phyloP scores from a whole-genome alignment of 1,284 basidiomycete species.

The Earliella scabrosa region DNA sequence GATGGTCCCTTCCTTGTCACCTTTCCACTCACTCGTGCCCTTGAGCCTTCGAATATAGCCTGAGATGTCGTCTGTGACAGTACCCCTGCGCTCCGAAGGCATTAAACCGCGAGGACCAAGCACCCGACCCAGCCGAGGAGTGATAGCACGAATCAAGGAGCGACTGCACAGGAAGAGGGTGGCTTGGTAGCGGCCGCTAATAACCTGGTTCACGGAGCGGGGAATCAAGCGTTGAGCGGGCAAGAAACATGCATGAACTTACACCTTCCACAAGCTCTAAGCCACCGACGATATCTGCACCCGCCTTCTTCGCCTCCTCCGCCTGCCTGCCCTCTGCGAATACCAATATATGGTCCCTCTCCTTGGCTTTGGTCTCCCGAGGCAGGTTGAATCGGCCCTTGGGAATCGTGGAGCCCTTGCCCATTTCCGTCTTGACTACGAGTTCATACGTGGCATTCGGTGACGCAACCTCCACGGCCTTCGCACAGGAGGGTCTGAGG shows the following conservation, averaged over 20 bases:
- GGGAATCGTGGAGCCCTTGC: slow-evolving; percentile 75
- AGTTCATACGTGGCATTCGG: slow-evolving; percentile 82
- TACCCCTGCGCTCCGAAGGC: slow-evolving; percentile 93
- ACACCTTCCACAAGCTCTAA: slow-evolving; percentile 83
- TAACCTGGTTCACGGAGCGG: slow-evolving; percentile 49
- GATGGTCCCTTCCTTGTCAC: slow-evolving; percentile 87
- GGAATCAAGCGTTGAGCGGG: neutral
- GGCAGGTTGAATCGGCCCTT: slow-evolving; percentile 79
- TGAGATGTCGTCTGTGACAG: slow-evolving; percentile 87
- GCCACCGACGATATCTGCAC: slow-evolving; percentile 87
- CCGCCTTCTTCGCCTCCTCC: slow-evolving; percentile 80
- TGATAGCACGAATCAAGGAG: slow-evolving; percentile 78
- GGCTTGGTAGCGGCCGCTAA: slow-evolving; percentile 70
- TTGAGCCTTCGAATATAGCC: slow-evolving; percentile 82
- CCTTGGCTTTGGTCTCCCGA: slow-evolving; percentile 72
- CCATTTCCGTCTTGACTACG: slow-evolving; percentile 78
- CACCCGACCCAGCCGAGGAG: slow-evolving; percentile 83
- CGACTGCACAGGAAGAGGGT: slow-evolving; percentile 87
- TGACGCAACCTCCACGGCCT: slow-evolving; percentile 82
- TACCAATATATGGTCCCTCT: slow-evolving; percentile 80
- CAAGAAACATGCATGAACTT: slow-evolving; percentile 34
- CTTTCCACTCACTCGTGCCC: slow-evolving; percentile 91
- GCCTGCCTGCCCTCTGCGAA: slow-evolving; percentile 84
- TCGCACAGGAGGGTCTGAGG: neutral
- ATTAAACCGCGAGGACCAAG: slow-evolving; percentile 95